Percentiles rank a stretch among this genome's conserved stretches.
Conservation (phyloP, 2,329 filamentous ascomycete species). For the Mycosphaerelloides madeirae region DNA sequence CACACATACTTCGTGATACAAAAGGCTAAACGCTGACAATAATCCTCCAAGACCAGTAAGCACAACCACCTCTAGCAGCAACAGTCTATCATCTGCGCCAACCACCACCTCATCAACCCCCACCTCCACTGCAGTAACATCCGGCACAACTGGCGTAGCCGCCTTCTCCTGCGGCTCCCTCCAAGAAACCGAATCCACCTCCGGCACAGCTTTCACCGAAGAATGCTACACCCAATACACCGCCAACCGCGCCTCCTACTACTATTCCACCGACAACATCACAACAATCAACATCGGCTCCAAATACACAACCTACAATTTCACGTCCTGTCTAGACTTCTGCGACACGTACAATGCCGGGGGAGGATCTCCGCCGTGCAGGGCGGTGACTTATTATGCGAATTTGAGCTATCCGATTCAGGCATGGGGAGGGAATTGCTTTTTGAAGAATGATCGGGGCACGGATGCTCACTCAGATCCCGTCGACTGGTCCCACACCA, state of each 20-base stretch:
- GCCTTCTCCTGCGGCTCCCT: constrained; percentile 12
- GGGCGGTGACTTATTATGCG: constrained; percentile 14
- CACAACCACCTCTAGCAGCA: not conserved
- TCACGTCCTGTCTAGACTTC: constrained; percentile 10
- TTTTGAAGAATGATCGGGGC: constrained; percentile 16
- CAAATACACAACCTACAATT: constrained; percentile 11
- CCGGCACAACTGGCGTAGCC: constrained; percentile 13
- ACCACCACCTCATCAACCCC: constrained; percentile 2
- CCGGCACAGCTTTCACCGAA: constrained; percentile 7
- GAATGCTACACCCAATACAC: constrained; percentile 12
- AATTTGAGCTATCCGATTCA: constrained; percentile 9
- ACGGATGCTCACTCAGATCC: constrained; percentile 4
- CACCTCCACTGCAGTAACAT: constrained; percentile 7
- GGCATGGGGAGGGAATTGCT: constrained; percentile 14
- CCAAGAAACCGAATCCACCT: constrained; percentile 2
- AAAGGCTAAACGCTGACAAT: not conserved
- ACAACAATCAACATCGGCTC: constrained; percentile 9
- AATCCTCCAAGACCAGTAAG: not conserved
- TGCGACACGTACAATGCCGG: constrained; percentile 8
- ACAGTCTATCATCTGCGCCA: not conserved
- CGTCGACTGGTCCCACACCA: constrained; percentile 11
- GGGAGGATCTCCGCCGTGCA: constrained; percentile 6
- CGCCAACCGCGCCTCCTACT: constrained; percentile 7
- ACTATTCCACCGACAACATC: constrained; percentile 6
- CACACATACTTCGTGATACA: too few species aligned